Conservation (phyloP, 2,329 filamentous ascomycete species). For the Hypocreales sp. region DNA sequence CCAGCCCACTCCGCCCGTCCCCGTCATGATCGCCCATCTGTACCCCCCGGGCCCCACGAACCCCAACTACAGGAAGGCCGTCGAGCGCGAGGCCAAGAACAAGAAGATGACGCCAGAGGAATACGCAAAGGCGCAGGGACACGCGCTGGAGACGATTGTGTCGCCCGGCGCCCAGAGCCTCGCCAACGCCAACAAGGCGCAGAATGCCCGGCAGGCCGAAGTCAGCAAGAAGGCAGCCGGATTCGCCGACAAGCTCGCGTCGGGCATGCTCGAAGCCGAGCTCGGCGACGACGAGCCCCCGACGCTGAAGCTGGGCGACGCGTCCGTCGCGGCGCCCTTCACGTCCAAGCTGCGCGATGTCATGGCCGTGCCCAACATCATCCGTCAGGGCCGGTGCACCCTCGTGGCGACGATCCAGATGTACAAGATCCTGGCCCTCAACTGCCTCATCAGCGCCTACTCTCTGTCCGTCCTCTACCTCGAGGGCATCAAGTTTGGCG, state of each 20-base stretch:
- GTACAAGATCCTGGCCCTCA: constrained; percentile 98
- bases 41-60: constrained; percentile 85
- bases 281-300: constrained; percentile 82
- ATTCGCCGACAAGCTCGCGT: constrained; percentile 74
- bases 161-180: constrained; percentile 48
- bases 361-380: constrained; percentile 93
- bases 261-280: constrained; percentile 79
- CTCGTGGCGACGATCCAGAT: constrained; percentile 98
- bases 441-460: constrained; percentile 96
- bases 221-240: constrained; percentile 57
- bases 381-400: constrained; percentile 92
- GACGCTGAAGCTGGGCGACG: constrained; percentile 91
- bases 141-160: constrained; percentile 46
- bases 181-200: constrained; percentile 9
- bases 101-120: constrained; percentile 54
- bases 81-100: constrained; percentile 68
- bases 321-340: constrained; percentile 92
- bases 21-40: constrained; percentile 80
- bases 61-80: constrained; percentile 85
- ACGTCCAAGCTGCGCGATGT: constrained; percentile 97
- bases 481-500: constrained; percentile 97
- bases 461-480: constrained; percentile 91
- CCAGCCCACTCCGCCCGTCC: constrained; percentile 81
- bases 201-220: constrained; percentile 34
- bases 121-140: constrained; percentile 35